Conservation (phyloP, 306 rosid genomes). For the Cicer cuneatum region DNA sequence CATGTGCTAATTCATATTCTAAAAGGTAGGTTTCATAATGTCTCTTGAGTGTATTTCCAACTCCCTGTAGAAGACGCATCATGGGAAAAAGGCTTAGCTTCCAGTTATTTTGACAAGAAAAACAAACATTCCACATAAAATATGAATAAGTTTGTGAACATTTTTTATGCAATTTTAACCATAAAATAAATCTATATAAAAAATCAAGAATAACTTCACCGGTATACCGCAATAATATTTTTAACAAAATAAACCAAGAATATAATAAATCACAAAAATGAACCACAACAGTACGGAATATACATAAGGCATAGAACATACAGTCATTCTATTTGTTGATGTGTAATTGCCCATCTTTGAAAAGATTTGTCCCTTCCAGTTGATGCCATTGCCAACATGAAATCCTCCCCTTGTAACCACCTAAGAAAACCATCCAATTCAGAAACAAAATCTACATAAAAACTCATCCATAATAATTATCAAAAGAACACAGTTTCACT, state of each 20-base stretch:
- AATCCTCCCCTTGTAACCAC: conserved; percentile 99
- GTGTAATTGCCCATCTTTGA: conserved; percentile 99
- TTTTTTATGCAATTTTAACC: conserved; percentile 12
- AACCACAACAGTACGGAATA: conserved; percentile 21
- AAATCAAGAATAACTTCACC: neutral
- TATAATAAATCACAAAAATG: conserved; percentile 16
- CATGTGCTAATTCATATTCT: conserved; percentile 96
- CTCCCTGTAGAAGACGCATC: conserved; percentile 70
- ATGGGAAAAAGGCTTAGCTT: conserved; percentile 28
- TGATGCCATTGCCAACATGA: conserved; percentile 99
- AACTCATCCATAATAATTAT: conserved; percentile 13
- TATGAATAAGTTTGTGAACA: conserved; percentile 13
- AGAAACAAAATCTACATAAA: conserved; percentile 32
- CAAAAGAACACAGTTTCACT: conserved; percentile 24
- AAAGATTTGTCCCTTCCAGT: conserved; percentile 99
- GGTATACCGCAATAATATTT: too few relatives aligned
- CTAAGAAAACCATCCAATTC: conserved; percentile 52
- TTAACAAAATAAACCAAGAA: neutral
- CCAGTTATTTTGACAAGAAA: conserved; percentile 34
- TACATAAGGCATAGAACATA: conserved; percentile 51
- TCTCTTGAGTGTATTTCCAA: conserved; percentile 97
- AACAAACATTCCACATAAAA: conserved; percentile 23
- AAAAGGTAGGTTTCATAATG: conserved; percentile 98
- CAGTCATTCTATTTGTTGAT: conserved; percentile 98
- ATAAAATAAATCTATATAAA: neutral